Evolutionary conservation across 2,329 filamentous ascomycete species (phyloP).

Genomic region (Colletotrichum kahawae): DNA sequence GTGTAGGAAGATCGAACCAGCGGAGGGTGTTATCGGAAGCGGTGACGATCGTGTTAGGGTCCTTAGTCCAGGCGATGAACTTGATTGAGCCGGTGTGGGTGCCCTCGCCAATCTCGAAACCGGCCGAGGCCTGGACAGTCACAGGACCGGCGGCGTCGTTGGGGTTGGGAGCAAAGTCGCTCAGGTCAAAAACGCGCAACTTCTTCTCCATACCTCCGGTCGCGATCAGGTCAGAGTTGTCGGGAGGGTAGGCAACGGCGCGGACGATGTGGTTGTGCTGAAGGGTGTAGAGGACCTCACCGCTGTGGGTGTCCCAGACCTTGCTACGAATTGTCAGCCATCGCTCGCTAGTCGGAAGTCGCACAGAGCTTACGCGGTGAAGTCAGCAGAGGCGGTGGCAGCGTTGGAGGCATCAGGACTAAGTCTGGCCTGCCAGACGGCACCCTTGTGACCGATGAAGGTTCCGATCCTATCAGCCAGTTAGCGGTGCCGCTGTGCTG

Average conservation of each 20-base stretch:
- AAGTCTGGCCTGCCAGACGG: constrained; percentile 93
- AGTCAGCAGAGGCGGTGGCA: constrained; percentile 94
- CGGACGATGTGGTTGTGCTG: constrained; percentile 96
- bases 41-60: constrained; percentile 88
- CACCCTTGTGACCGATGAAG: constrained; percentile 97
- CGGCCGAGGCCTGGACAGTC: constrained; percentile 62
- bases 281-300: constrained; percentile 85
- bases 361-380: constrained; percentile 75
- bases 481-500: constrained; percentile 2
- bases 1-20: constrained; percentile 89
- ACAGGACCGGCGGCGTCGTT: constrained; percentile 38
- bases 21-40: constrained; percentile 90
- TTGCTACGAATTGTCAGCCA: constrained; percentile 63
- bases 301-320: constrained; percentile 96
- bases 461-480: constrained; percentile 87
- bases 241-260: constrained; percentile 86
- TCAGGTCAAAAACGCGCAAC: constrained; percentile 89
- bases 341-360: too few relatives aligned
- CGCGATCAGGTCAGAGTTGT: constrained; percentile 82
- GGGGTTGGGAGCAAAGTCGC: constrained; percentile 53
- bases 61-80: constrained; percentile 91
- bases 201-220: constrained; percentile 98
- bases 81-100: constrained; percentile 90
- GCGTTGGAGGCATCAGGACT: constrained; percentile 87
- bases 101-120: constrained; percentile 87